phyloP scores from a whole-genome alignment of 768 basidiomycete genomes.

The Candolleomyces aberdarensis region DNA sequence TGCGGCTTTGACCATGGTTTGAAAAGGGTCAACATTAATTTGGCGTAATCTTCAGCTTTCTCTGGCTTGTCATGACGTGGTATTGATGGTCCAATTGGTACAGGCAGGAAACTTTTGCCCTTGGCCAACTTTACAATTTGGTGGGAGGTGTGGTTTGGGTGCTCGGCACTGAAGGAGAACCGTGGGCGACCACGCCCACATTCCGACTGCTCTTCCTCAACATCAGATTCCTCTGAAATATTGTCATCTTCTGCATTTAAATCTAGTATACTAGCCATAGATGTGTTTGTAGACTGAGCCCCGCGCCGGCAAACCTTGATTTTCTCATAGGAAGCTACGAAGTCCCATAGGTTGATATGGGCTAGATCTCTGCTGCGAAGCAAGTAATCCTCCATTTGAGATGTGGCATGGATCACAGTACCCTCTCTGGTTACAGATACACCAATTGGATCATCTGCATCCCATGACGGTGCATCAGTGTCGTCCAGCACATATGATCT shows the following conservation, averaged over 20 bases:
- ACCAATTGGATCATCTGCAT: neutral
- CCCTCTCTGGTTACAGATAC: neutral
- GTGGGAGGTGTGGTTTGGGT: neutral
- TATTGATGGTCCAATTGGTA: conserved; percentile 31
- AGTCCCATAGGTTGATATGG: conserved; percentile 29
- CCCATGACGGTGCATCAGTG: too few species aligned
- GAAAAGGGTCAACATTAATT: neutral
- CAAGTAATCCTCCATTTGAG: conserved; percentile 20
- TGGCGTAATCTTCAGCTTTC: neutral
- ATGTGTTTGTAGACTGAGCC: neutral
- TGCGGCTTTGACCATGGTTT: too few species aligned
- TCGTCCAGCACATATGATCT: too few species aligned
- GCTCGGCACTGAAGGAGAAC: neutral
- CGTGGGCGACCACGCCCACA: neutral
- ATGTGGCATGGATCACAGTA: neutral
- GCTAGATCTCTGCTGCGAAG: conserved; percentile 14
- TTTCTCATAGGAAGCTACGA: conserved; percentile 16
- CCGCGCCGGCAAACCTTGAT: conserved; percentile 8
- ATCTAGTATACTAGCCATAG: neutral
- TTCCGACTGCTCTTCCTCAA: neutral
- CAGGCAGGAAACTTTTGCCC: conserved; percentile 21
- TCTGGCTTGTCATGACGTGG: conserved; percentile 24
- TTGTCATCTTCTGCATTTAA: neutral
- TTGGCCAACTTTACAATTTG: conserved; percentile 6
- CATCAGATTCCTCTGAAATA: conserved; percentile 9